Evolutionary conservation across 805 yeast species (phyloP), one percentile per base, ranked within the genome.

Genomic region (Cyberlindnera sargentensis): DNA sequence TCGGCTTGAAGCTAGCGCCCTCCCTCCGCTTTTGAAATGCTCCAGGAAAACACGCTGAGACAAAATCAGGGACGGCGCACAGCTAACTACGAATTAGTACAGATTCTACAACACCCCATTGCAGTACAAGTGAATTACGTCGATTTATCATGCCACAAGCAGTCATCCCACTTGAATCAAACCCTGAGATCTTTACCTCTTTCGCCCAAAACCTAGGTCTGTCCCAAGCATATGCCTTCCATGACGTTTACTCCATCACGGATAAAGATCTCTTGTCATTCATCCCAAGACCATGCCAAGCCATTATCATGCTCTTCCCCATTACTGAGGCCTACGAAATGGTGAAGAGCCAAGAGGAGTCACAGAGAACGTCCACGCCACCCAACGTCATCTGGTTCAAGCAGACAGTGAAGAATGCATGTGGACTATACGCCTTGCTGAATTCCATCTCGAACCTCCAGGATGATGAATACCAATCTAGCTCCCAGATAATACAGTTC

Each of bases 371-470:
- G 6, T 57, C 42, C 32, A 46, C 35, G 4, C 15, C 58, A 5
- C 36, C 42, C 6, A 65, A 54, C 6, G 67, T 80, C 11, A 50
- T 72, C n/a, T 93, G 98, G 97, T 78, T 81, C 53, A 79, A 78
- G 51, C 99, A 91, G 57, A 80, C 89, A 1, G 77, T 93, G 15
- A 77, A 76, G 48, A 91, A 91, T 60, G 95, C 95, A 0, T 91
- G 99, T 66, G 99, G 99, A 5, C 73, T 95, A 30, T 87, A 84
- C 63, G 98, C 96, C 0, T 61, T 93, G 37, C 65, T 91, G 24
- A 97, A 91, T 55, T 70, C 80, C 0, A 52, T 75, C 7, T 61
- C 72, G 5, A 70, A 70, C 35, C 62, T 73, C 38, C 62, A 61
- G 8, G 51, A 61, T 5, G 63, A 65, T 6, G 37, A 42, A 5